Evolutionary conservation across 352 stramenopile genomes (phyloP).

Genomic region (Thalassiosira exigua): DNA sequence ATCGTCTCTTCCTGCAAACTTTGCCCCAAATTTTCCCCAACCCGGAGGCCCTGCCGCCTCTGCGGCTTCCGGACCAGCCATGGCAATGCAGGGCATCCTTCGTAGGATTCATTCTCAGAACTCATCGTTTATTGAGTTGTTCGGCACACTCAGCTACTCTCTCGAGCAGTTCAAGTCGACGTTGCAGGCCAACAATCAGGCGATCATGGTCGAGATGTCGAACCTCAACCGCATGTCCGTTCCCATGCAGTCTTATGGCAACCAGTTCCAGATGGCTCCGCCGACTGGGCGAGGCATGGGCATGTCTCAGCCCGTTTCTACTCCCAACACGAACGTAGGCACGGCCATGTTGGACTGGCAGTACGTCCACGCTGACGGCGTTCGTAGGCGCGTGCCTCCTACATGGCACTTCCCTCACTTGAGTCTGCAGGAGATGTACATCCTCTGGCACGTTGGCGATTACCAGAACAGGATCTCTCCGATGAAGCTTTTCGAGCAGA

Average conservation of each 20-base stretch:
- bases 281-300: background rate
- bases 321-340: background rate
- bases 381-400: slow-evolving; percentile 9
- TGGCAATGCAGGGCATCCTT: slow-evolving; percentile 17
- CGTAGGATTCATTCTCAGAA: slow-evolving; percentile 31
- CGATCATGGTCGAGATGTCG: slow-evolving; percentile 32
- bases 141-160: slow-evolving; percentile 5
- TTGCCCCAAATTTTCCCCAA: background rate
- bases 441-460: slow-evolving; percentile 37
- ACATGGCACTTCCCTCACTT: slow-evolving; percentile 23
- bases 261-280: background rate
- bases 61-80: background rate
- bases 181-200: slow-evolving; percentile 24
- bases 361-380: slow-evolving; percentile 17
- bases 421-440: slow-evolving; percentile 35
- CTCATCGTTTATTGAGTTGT: slow-evolving; percentile 22
- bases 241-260: background rate
- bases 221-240: slow-evolving; percentile 1
- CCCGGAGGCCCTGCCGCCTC: background rate
- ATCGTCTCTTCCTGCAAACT: background rate
- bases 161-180: slow-evolving; percentile 22
- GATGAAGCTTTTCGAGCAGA: slow-evolving; percentile 22
- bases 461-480: slow-evolving; percentile 24
- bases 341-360: slow-evolving; percentile 3
- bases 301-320: background rate